Conservation (phyloP, 2,329 filamentous ascomycete genomes). For the Hawksworthiomyces lignivorus region DNA sequence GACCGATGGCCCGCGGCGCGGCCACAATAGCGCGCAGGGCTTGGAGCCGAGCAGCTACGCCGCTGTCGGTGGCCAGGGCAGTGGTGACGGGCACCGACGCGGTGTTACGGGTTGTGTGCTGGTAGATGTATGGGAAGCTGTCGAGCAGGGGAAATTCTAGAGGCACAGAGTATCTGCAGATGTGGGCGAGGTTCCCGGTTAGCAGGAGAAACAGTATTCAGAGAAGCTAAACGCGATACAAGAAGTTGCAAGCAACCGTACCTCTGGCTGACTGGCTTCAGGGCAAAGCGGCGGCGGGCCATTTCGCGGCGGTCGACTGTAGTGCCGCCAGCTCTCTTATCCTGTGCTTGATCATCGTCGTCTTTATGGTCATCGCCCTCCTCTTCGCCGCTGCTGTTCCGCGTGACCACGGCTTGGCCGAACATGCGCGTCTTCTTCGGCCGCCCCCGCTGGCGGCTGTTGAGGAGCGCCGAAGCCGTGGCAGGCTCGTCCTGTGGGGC, state of each 20-base stretch:
- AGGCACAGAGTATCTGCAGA: conserved; percentile 41
- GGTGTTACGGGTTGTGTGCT: conserved; percentile 28
- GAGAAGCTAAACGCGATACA: no score
- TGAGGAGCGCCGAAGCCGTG: conserved; percentile 9
- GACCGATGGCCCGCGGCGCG: conserved; percentile 46
- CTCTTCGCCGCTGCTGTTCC: conserved; percentile 19
- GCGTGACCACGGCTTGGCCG: conserved; percentile 31
- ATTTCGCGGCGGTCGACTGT: conserved; percentile 12
- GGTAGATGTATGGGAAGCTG: conserved; percentile 75
- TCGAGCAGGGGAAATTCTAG: conserved; percentile 71
- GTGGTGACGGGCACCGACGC: conserved; percentile 42
- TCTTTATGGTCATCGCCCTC: conserved; percentile 16
- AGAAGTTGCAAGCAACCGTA: no score
- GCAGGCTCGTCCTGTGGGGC: conserved; percentile 31
- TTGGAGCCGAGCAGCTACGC: conserved; percentile 62
- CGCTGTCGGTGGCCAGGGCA: conserved; percentile 65
- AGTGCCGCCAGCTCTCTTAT: background rate
- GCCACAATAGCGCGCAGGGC: conserved; percentile 50
- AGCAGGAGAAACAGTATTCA: no score
- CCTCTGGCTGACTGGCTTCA: conserved; percentile 21
- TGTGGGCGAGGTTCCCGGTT: no score
- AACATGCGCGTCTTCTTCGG: conserved; percentile 28
- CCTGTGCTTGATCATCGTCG: background rate
- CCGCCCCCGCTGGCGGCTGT: conserved; percentile 15
- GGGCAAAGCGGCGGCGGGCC: conserved; percentile 18